Conservation (phyloP, 257 asterid species). For the Nicotiana noctiflora region DNA sequence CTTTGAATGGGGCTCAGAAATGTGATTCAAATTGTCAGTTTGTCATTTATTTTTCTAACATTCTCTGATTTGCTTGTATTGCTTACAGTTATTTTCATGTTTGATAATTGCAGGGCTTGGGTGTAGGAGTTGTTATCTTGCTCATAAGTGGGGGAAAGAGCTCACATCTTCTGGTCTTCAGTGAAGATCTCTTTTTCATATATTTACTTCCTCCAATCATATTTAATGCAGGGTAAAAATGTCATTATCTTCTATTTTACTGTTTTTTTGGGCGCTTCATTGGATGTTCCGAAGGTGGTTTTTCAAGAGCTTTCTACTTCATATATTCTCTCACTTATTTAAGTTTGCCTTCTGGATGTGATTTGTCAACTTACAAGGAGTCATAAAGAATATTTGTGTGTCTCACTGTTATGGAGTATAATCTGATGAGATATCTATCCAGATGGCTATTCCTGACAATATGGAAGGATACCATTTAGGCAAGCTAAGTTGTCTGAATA, state of each 20-base stretch:
- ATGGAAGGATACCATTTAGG: neutral
- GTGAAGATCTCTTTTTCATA: slow-evolving; percentile 42
- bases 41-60: neutral
- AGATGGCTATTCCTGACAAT: neutral
- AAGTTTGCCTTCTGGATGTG: neutral
- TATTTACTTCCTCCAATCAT: slow-evolving; percentile 44
- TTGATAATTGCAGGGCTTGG: slow-evolving; percentile 25
- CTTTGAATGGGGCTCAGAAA: neutral
- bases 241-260: neutral
- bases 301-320: neutral
- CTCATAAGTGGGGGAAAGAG: slow-evolving; percentile 28
- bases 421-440: neutral
- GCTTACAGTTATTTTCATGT: neutral
- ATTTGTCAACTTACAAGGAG: neutral
- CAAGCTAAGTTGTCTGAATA: neutral
- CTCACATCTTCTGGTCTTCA: slow-evolving; percentile 34
- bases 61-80: neutral
- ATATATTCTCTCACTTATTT: neutral
- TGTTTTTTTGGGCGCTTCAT: neutral
- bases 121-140: slow-evolving; percentile 34
- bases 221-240: slow-evolving; percentile 38
- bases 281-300: neutral
- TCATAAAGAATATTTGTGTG: neutral
- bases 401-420: neutral
- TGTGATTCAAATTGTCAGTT: neutral